Base-by-base conservation (phyloP, 306 rosid genomes). In the Castanopsis chinensis region DNA sequence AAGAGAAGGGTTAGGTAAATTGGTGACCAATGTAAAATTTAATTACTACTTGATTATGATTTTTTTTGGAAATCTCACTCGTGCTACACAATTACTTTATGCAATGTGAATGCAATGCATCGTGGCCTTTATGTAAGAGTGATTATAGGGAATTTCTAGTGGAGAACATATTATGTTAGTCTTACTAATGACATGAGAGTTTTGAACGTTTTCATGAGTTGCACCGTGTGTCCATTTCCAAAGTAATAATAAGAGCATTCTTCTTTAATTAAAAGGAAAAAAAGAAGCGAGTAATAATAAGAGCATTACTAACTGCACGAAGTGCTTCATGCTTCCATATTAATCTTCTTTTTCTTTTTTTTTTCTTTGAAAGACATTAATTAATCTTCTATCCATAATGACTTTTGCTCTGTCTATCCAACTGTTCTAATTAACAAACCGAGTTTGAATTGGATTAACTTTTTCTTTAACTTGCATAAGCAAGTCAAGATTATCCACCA, bases 401-500 rank as follows among this genome's bases (percentile, higher is more conserved):
- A 72, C 74, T 69, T 55, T 21, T 35, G 41, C 19, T 21, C 55
- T 60, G 5, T 68, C 54, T 56, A 30, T 73, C 74, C 73, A 32
- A 74, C 71, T 76, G 25, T 76, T 52, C 71, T 83, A 49, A 12
- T 49, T 17, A 19, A 63, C 82, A 51, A 80, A 45, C 74, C 69
- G 79, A 75, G 82, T 82, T 58, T 56, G 70, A 75, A 86, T 57
- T 30, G 49, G 76, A 23, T 57, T 59, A 43, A 51, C 61, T 72
- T 69, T 71, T 75, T 65, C 12, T 52, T 85, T 58, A 49, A 75
- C 25, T 49, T 28, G 78, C 11, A 25, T 75, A 52, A 17, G 45
- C 27, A 82, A 85, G 93, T 89, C 92, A 85, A 91, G 76, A 52
- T 83, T 32, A 81, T 83, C 89, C 91, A 83, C 91, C 88, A 33